These are phyloP conservation scores for Aplosporella prunicola DNA, from an alignment of 2,329 filamentous ascomycete genomes.

Conservation along the genomic window DNA sequence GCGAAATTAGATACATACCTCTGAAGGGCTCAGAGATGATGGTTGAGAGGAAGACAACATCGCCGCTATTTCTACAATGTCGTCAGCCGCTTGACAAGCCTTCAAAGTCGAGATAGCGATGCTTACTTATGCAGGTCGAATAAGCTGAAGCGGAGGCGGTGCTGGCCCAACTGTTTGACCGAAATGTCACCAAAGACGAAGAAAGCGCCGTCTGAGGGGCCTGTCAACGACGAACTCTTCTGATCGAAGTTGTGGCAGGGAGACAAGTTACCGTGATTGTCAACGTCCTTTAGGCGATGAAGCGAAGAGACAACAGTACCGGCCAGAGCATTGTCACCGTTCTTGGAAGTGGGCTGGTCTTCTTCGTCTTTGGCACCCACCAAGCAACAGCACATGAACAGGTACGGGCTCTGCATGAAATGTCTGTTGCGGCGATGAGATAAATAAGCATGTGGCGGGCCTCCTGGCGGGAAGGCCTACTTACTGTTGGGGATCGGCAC, in stretches of 20 bases:
- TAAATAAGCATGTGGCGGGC: constrained; percentile 12
- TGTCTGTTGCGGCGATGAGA: constrained; percentile 33
- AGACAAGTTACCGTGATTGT: constrained; percentile 51
- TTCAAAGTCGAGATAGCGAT: neutral
- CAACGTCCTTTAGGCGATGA: constrained; percentile 68
- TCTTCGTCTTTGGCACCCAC: constrained; percentile 39
- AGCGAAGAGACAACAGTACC: constrained; percentile 73
- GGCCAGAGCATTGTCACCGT: constrained; percentile 45
- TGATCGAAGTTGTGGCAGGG: neutral
- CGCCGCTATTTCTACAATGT: constrained; percentile 19
- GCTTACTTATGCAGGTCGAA: constrained; percentile 59
- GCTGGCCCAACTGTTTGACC: constrained; percentile 63
- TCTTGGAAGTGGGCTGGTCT: constrained; percentile 36
- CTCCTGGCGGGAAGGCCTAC: constrained; percentile 20
- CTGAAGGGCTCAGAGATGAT: constrained; percentile 59
- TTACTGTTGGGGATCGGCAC: constrained; percentile 50
- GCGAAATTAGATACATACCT: too few species aligned
- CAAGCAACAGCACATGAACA: constrained; percentile 53
- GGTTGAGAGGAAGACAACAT: constrained; percentile 42
- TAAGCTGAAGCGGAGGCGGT: constrained; percentile 65
- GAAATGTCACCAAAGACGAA: constrained; percentile 90
- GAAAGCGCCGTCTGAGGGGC: constrained; percentile 60
- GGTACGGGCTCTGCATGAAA: constrained; percentile 55
- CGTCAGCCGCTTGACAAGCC: neutral
- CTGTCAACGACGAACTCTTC: constrained; percentile 11